These are phyloP conservation scores for Arctostaphylos glauca DNA, from an alignment of 148 eudicot species.

Conservation along the genomic window DNA sequence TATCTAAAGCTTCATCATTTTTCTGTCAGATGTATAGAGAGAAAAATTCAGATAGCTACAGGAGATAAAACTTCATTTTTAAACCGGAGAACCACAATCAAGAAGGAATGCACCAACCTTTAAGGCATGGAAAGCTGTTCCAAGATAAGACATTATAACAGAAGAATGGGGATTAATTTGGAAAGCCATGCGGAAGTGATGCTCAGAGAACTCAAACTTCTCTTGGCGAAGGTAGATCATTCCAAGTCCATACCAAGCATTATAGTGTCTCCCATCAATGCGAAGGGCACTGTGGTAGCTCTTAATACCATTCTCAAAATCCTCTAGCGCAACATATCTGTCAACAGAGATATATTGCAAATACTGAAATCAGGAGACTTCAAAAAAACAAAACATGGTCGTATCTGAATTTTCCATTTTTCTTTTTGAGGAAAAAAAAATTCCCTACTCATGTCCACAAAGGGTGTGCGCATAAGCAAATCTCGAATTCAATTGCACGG, in stretches of 20 bases:
- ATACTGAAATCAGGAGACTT: slow-evolving; percentile 12
- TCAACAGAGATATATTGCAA: not conserved
- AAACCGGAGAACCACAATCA: not conserved
- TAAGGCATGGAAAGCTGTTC: slow-evolving; percentile 87
- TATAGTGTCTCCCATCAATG: slow-evolving; percentile 92
- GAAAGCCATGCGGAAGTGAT: slow-evolving; percentile 80
- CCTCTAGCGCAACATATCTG: slow-evolving; percentile 87
- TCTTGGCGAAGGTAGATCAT: slow-evolving; percentile 97
- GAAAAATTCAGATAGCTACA: not conserved
- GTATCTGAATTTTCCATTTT: not conserved
- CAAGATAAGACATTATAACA: slow-evolving; percentile 94
- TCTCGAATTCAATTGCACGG: slow-evolving; percentile 73
- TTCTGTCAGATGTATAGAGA: slow-evolving; percentile 39
- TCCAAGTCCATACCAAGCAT: slow-evolving; percentile 99
- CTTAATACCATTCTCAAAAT: slow-evolving; percentile 83
- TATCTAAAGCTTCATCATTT: slow-evolving; percentile 75
- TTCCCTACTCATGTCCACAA: slow-evolving; percentile 87
- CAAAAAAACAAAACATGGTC: not conserved
- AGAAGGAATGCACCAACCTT: slow-evolving; percentile 46
- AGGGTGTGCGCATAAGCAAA: slow-evolving; percentile 95
- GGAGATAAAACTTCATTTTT: not conserved
- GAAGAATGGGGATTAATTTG: slow-evolving; percentile 83
- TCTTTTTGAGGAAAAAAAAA: not conserved
- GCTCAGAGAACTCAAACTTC: slow-evolving; percentile 94
- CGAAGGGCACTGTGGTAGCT: slow-evolving; percentile 84